Evolutionary conservation across 2,329 filamentous ascomycete species (phyloP), one percentile per base, ranked within the genome.

Genomic region (Colletotrichum endophyticum): DNA sequence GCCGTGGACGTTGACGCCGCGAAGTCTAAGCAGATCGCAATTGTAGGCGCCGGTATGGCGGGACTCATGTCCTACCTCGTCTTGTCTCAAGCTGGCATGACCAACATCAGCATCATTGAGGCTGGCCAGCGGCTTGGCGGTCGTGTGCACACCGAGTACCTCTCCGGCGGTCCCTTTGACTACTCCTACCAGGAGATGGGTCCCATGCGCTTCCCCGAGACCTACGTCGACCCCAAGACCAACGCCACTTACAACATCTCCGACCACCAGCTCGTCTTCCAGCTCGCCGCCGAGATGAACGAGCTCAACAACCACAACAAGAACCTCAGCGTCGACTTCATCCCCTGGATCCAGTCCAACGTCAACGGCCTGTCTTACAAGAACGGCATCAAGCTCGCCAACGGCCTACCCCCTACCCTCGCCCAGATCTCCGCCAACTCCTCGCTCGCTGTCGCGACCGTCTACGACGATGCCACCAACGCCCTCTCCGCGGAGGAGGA

Each of bases 121-220:
- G 90, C 91, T 0, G 89, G 88, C 8, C 82, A 90, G 53, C 87
- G 92, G 9, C 87, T 94, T 16, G 93, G 93, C 19, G 92, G 92
- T 5, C 89, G 93, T 25, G 89, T 94, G 0, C 91, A 91, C 73
- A 94, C 92, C 3, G 88, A 88, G 71, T 94, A 94, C 71, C 87
- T 94, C 3, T 88, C 88, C 4, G 90, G 89, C 6, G 90, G 87
- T 0, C 90, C 91, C 0, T 88, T 89, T 25, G 87, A 93, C 76
- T 94, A 94, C 80, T 91, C 92, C 25, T 94, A 94, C 81, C 92
- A 94, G 79, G 92, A 94, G 80, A 89, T 88, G 90, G 92, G 92
- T 0, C 91, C 92, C 0, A 94, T 94, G 92, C 86, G 92, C 3
- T 91, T 94, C 78, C 92, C 92, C 0, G 86, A 90, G 19, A 87